A percentile compares a stretch with the other conserved stretches of the same genome.
Evolutionary conservation across 2,329 filamentous ascomycete species (phyloP).

Genomic region (Bretziella fagacearum): DNA sequence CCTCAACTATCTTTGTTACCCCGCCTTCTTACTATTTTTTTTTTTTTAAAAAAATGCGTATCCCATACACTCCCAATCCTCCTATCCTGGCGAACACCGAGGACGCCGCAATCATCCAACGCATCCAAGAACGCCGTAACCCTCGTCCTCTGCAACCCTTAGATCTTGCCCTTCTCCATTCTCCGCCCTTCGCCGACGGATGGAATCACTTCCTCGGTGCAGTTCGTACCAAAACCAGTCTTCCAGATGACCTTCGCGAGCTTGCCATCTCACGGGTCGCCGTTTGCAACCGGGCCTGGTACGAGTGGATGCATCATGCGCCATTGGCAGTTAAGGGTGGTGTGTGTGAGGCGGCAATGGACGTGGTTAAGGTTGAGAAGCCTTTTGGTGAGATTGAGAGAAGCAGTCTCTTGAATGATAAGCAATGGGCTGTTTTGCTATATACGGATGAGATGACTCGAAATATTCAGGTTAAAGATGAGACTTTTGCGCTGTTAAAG

Average conservation of each 20-base stretch:
- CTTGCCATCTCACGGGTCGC: conserved; percentile 69
- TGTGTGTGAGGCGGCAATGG: conserved; percentile 34
- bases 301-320: conserved; percentile 68
- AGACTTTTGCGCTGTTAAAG: conserved; percentile 48
- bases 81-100: conserved; percentile 28
- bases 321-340: conserved; percentile 46
- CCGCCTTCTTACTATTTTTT: too few relatives aligned
- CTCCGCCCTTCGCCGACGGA: conserved; percentile 56
- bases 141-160: conserved; percentile 56
- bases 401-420: conserved; percentile 31
- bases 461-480: conserved; percentile 50
- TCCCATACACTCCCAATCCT: conserved; percentile 45
- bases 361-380: conserved; percentile 24
- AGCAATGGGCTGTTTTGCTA: conserved; percentile 50
- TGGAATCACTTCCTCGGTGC: conserved; percentile 56
- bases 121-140: conserved; percentile 46
- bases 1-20: not conserved
- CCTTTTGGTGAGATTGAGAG: conserved; percentile 20
- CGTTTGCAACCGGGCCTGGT: conserved; percentile 64
- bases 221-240: conserved; percentile 35
- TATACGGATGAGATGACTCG: conserved; percentile 77
- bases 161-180: conserved; percentile 61
- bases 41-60: conserved; percentile 42
- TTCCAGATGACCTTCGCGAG: conserved; percentile 47
- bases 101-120: conserved; percentile 41